Evolutionary conservation across 2,329 filamentous ascomycete genomes (phyloP), one percentile per base, ranked within the genome.

Genomic region (Cryphonectria nitschkei): DNA sequence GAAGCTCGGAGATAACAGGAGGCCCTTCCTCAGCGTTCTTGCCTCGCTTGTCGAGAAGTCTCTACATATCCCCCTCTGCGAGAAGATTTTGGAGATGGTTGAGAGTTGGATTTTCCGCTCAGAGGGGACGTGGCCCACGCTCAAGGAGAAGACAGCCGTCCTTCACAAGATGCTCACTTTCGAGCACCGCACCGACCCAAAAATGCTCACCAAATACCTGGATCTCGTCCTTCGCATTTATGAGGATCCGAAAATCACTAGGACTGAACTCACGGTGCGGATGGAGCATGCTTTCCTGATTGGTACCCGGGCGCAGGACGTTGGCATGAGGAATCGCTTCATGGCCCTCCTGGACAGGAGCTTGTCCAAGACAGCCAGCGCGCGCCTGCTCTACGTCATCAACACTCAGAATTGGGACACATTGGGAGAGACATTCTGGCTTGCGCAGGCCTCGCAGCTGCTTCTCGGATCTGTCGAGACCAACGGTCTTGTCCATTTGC

Each of bases 91-190:
- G 39, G 90, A 92, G 66, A 95, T 99, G 88, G 95, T 98, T 4
- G 95, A 98, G 79, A 88, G 87, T 43, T 99, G 97, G 97, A 93
- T 99, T 7, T 99, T 99, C 84, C 89, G 94, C 74, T 96, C 94
- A 0, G 95, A 94, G 71, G 96, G 97, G 74, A 96, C 94, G 1
- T 98, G 96, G 87, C 96, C 96, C 0, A 99, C 96, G 0, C 86
- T 99, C 1, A 99, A 99, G 80, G 97, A 99, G 82, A 99, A 99
- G 84, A 98, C 95, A 0, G 97, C 97, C 0, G 96, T 99, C 0
- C 84, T 99, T n/a, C 95, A 97, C 77, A 99, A 99, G 83, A 99
- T 99, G 96, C 84, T 98, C 22, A 91, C 95, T 0, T 99, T 99
- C 75, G 96, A 99, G 81, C 90, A 93, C 70, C 89, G 96, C 54